Percentiles rank a stretch among this genome's conserved stretches.
phyloP scores from a whole-genome alignment of 768 basidiomycete species.

The Amylocystis lapponica region DNA sequence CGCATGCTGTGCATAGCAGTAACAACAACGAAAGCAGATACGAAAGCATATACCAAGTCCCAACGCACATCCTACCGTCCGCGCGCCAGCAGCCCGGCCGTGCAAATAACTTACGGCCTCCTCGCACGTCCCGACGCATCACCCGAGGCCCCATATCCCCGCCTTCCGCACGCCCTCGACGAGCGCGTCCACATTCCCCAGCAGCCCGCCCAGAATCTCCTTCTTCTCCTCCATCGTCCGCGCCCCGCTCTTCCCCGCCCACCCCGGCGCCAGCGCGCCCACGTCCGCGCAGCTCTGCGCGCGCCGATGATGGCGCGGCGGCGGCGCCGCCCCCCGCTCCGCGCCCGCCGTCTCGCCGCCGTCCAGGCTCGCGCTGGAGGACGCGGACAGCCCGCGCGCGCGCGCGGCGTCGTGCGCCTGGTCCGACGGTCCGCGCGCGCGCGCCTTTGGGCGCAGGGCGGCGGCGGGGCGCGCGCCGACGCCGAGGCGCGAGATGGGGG shows the following conservation, averaged over 20 bases:
- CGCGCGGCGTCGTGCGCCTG: slow-evolving; percentile 2
- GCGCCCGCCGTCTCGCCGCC: not conserved
- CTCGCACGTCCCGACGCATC: no score
- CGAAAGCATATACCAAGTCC: no score
- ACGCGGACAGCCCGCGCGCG: slow-evolving; percentile 5
- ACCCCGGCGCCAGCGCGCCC: slow-evolving; percentile 14
- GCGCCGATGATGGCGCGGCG: slow-evolving; percentile 12
- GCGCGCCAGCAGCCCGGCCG: no score
- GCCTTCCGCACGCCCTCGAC: slow-evolving; percentile 84
- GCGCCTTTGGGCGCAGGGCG: slow-evolving; percentile 7
- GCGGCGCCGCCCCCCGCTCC: slow-evolving; percentile 7
- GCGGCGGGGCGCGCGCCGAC: slow-evolving; percentile 18
- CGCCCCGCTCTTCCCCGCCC: slow-evolving; percentile 13
- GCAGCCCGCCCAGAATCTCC: slow-evolving; percentile 68
- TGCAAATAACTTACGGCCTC: no score
- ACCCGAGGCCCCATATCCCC: slow-evolving; percentile 78
- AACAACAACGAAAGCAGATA: no score
- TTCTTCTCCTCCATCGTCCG: slow-evolving; percentile 78
- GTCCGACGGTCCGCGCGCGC: not conserved
- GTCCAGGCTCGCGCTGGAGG: slow-evolving; percentile 1
- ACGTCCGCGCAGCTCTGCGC: slow-evolving; percentile 18
- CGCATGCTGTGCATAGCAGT: no score
- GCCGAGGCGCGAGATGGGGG: slow-evolving; percentile 26
- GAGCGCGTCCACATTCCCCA: slow-evolving; percentile 88
- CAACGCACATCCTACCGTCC: no score